Evolutionary conservation across 495 filamentous ascomycete genomes (phyloP), one percentile per base, ranked within the genome.

Genomic region (Aspergillus olivimuriae): DNA sequence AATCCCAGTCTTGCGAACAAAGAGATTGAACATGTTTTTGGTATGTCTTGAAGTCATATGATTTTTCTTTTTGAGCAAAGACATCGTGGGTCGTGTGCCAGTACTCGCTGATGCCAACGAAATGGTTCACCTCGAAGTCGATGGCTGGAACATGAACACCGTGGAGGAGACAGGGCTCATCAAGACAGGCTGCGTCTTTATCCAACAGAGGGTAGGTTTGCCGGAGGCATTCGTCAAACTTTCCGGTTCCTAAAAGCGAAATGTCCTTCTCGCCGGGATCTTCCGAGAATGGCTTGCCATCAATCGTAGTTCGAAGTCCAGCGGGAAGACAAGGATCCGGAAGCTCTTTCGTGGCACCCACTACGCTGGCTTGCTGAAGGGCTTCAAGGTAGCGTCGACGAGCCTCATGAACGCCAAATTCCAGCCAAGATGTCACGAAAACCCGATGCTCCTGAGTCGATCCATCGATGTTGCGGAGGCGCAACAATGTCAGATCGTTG

Each of bases 1-100:
- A 63, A 3, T 72, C 57, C 94, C 94, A 99, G 33, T 84, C 77
- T 54, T 85, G 83, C 15, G 77, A 81, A 57, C 92, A 99, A 50
- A 92, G 96, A 4, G 86, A 76, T 44, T 80, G 73, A 4, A 99
- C 94, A 19, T 83, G 78, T 46, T 84, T 68, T 50, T 96, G 91
- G 55, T 96, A 99, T 0, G 84, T 89, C 24, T 83, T 77, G 51
- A 94, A 92, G 50, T 97, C 92, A 62, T 97, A 97, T 0, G 85
- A 79, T 51, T 85, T 86, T 50, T 94, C 84, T 41, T 83, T 84
- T 53, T 86, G 75, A 20, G 79, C 85, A 53, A 97, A 96, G 1
- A 96, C 81, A 37, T 94, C 88, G 55, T 96, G 91, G 0, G 92
- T 99, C 0, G 91, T 95, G 65, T 99, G 92, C 92, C 92, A 99